A percentile compares a stretch with the other conserved stretches of the same genome.
phyloP scores from a whole-genome alignment of 306 rosid genomes.

The Rosa multiflora region DNA sequence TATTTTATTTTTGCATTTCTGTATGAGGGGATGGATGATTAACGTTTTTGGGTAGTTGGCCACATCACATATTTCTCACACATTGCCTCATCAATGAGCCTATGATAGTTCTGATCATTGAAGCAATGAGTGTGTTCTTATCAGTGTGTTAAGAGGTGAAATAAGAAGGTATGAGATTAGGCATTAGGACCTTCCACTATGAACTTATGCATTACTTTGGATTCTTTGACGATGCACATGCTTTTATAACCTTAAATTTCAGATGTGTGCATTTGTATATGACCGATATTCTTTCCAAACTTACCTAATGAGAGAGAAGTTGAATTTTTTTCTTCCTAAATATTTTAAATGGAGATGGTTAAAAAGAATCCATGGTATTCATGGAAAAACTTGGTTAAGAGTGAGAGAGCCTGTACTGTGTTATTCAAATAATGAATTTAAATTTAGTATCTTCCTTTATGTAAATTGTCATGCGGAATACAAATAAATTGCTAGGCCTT shows the following conservation, averaged over 20 bases:
- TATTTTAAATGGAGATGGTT: neutral
- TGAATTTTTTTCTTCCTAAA: neutral
- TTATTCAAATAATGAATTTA: neutral
- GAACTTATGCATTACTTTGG: constrained; percentile 2
- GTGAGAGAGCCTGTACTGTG: neutral
- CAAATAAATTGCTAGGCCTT: neutral
- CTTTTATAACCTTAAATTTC: neutral
- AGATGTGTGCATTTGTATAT: neutral
- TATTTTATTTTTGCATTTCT: neutral
- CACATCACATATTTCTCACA: neutral
- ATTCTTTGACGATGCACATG: neutral
- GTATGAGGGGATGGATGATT: neutral
- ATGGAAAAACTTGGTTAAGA: neutral
- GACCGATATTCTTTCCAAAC: neutral
- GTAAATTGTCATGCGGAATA: neutral
- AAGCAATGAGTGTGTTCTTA: neutral
- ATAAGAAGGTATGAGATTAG: neutral
- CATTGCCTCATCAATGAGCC: neutral
- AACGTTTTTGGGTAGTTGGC: neutral
- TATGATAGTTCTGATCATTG: neutral
- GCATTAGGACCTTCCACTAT: neutral
- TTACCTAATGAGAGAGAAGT: neutral
- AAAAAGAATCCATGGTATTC: neutral
- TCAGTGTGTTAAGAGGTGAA: neutral
- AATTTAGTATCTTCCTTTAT: neutral